Conservation (phyloP, 352 stramenopile species). For the Globisporangium parvum region DNA sequence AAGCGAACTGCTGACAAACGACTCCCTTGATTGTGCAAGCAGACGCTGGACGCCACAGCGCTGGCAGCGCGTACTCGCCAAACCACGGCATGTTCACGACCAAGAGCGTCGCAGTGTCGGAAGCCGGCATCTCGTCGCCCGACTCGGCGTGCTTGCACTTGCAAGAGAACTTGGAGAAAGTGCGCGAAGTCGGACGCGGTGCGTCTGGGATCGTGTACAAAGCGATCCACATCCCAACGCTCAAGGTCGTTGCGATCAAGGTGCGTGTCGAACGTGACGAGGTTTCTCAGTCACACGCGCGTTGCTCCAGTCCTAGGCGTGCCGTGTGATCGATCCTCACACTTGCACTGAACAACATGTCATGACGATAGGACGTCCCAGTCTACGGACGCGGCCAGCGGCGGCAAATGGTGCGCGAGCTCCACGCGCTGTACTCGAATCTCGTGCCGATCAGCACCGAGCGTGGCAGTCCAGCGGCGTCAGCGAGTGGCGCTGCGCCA, state of each 20-base stretch:
- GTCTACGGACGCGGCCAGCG: slow-evolving; percentile 81
- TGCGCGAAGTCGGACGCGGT: slow-evolving; percentile 70
- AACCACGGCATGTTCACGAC: slow-evolving; percentile 87
- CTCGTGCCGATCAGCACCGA: slow-evolving; percentile 68
- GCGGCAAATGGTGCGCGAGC: slow-evolving; percentile 86
- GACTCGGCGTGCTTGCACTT: slow-evolving; percentile 70
- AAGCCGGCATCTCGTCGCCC: slow-evolving; percentile 80
- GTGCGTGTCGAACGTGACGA: slow-evolving; percentile 15
- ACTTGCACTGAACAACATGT: not conserved
- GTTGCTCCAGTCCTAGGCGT: too few species aligned
- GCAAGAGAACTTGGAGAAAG: slow-evolving; percentile 79
- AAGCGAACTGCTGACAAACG: too few species aligned
- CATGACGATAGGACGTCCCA: slow-evolving; percentile 56
- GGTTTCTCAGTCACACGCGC: too few species aligned
- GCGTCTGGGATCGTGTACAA: slow-evolving; percentile 87
- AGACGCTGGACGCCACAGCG: slow-evolving; percentile 56
- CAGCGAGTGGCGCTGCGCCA: not conserved
- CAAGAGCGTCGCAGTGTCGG: slow-evolving; percentile 74
- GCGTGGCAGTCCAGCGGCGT: slow-evolving; percentile 16
- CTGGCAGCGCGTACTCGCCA: slow-evolving; percentile 78
- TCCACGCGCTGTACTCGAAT: slow-evolving; percentile 88
- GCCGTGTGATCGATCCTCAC: not conserved
- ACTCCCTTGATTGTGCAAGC: not conserved
- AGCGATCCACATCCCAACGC: slow-evolving; percentile 85
- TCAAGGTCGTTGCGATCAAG: slow-evolving; percentile 90